Evolutionary conservation across 2,329 filamentous ascomycete species (phyloP), one percentile per base, ranked within the genome.

Genomic region (Pestalotiopsis sp.): DNA sequence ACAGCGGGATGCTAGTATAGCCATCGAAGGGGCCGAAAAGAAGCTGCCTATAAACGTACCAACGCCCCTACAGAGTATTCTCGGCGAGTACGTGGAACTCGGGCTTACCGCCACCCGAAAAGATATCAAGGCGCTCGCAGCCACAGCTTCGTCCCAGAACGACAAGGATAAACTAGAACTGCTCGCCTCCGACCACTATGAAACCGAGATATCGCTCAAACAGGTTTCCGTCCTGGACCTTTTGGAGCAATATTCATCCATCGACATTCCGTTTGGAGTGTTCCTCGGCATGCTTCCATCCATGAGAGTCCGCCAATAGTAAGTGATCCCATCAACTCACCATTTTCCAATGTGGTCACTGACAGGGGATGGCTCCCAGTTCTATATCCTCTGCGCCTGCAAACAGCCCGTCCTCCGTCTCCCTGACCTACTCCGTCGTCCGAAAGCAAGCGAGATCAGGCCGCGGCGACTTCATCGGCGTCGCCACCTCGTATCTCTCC

Each of bases 271-370:
- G 0, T 85, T 96, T 27, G 86, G 86, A 3, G 81, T 87, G 20
- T 95, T 92, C 81, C 83, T 96, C 7, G 84, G 85, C 41, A 91
- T 94, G 84, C 86, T 94, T 0, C 91, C 92, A 1, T 91, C 92
- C 0, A 93, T 96, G 90, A 89, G 92, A 36, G 85, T 93, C 52
- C 87, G 92, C n/a, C 91, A 93, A 78, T 94, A 94, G 82, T 87
- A 83, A 9, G 89, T 90, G 68, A 87, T 84, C 0, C 86, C 84
- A 1, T 86, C 7, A 14, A 12, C 11, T 40, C 27, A 13, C 13
- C 57, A 59, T 27, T 13, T n/a, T 27, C 25, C 9, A 23, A 27
- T 14, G 14, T 14, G 9, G 14, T 59, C 14, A 5, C 57, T 59
- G 23, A 59, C 57, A 17, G n/a, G 27, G 41, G 11, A 12, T 36